These are phyloP conservation scores for Lepidium aucheri DNA, from an alignment of 345 rosid genomes.

Conservation along the genomic window DNA sequence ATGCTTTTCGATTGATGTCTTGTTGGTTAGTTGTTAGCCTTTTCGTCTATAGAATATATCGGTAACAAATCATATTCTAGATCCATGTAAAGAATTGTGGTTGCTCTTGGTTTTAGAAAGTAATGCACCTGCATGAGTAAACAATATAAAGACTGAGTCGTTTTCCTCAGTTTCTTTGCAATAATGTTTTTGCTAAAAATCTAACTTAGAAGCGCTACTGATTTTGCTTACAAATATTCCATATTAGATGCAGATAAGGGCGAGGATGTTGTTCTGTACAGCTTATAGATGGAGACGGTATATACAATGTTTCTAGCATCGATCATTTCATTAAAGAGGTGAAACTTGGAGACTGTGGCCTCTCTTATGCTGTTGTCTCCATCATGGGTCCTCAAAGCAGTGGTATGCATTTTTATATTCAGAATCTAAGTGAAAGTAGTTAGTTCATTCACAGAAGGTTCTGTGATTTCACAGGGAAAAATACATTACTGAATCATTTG, in stretches of 20 bases:
- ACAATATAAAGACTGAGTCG: not conserved
- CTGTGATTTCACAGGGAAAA: slow-evolving; percentile 65
- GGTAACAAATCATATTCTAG: not conserved
- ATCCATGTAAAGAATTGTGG: slow-evolving; percentile 8
- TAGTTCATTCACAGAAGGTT: slow-evolving; percentile 12
- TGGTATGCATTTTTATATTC: slow-evolving; percentile 34
- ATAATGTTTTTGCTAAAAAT: not conserved
- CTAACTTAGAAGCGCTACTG: not conserved
- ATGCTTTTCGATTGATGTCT: not conserved
- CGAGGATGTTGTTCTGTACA: slow-evolving; percentile 57
- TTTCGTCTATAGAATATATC: not conserved
- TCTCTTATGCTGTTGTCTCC: slow-evolving; percentile 86
- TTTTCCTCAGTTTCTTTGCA: not conserved
- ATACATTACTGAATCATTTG: slow-evolving; percentile 77
- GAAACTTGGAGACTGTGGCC: slow-evolving; percentile 66
- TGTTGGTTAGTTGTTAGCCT: not conserved
- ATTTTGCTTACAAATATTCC: not conserved
- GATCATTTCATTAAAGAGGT: slow-evolving; percentile 60
- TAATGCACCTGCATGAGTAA: not conserved
- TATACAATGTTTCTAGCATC: slow-evolving; percentile 47
- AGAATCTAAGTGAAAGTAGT: too few species aligned
- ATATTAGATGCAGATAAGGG: slow-evolving; percentile 31
- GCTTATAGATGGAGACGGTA: slow-evolving; percentile 84
- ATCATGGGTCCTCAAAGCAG: slow-evolving; percentile 99
- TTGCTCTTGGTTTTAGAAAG: not conserved